Conservation (phyloP, 73 alveolate species). For the Stentor roeselii region DNA sequence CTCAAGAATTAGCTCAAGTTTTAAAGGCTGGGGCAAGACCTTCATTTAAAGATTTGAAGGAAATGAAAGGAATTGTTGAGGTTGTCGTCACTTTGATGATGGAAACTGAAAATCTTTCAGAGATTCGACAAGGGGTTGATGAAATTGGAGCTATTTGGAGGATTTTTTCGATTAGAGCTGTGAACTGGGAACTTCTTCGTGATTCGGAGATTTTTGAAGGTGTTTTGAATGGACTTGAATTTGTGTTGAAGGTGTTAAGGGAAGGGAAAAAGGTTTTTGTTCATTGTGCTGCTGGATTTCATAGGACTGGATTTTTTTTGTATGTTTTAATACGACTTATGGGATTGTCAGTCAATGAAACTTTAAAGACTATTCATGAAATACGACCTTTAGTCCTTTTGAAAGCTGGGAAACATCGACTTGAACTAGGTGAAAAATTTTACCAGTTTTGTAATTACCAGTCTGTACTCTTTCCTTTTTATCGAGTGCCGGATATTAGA, state of each 20-base stretch:
- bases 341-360: slow-evolving; percentile 28
- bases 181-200: not conserved
- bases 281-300: slow-evolving; percentile 87
- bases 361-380: not conserved
- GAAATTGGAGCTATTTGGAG: not conserved
- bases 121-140: not conserved
- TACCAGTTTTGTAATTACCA: not conserved
- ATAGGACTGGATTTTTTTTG: slow-evolving; percentile 69
- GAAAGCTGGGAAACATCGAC: not conserved
- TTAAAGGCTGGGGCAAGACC: not conserved
- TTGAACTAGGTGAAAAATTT: slow-evolving; percentile 6
- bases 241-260: not conserved
- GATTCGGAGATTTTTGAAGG: not conserved
- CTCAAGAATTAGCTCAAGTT: not conserved
- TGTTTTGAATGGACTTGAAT: not conserved
- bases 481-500: not conserved
- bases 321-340: slow-evolving; percentile 57
- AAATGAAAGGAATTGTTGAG: not conserved
- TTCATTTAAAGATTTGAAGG: not conserved
- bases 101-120: not conserved
- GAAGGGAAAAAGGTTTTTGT: slow-evolving; percentile 31
- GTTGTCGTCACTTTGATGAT: not conserved
- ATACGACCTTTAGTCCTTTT: not conserved
- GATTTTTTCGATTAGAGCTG: not conserved
- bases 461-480: not conserved